These are phyloP conservation scores for Acer yangbiense DNA, from an alignment of 345 rosid species.

Conservation along the genomic window DNA sequence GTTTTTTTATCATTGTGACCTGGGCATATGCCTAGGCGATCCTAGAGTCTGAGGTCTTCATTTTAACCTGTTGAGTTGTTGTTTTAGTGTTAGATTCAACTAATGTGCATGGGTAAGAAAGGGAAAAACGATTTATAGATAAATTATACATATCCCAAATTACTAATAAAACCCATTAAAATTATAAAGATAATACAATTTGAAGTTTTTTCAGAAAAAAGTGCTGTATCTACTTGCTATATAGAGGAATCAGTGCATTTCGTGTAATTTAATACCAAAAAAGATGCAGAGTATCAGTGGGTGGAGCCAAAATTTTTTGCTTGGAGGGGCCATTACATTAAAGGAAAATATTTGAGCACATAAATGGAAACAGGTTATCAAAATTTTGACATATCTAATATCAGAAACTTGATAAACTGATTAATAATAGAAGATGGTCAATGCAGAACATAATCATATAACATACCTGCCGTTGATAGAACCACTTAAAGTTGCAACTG, in stretches of 20 bases:
- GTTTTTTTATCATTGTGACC: background rate
- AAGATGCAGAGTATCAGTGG: background rate
- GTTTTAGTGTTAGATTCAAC: background rate
- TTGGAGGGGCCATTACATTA: no score
- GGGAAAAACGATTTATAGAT: background rate
- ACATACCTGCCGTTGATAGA: slow-evolving; percentile 70
- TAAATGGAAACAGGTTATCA: background rate
- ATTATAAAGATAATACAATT: background rate
- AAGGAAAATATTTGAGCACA: background rate
- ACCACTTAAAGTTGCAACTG: slow-evolving; percentile 75
- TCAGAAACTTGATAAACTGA: background rate
- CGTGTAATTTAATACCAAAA: background rate
- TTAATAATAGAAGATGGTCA: background rate
- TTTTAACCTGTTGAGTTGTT: background rate
- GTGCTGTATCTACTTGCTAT: background rate
- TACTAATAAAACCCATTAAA: background rate
- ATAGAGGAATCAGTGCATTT: background rate
- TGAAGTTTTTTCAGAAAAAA: background rate
- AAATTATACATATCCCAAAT: background rate
- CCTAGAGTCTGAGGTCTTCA: background rate
- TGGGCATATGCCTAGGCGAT: background rate
- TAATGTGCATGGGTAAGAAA: background rate
- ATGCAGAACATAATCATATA: no score
- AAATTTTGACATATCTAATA: background rate
- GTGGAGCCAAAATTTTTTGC: no score